Percentiles rank a stretch among this genome's conserved stretches.
Evolutionary conservation across 1,284 basidiomycete species (phyloP).

Genomic region (Somion occarium): DNA sequence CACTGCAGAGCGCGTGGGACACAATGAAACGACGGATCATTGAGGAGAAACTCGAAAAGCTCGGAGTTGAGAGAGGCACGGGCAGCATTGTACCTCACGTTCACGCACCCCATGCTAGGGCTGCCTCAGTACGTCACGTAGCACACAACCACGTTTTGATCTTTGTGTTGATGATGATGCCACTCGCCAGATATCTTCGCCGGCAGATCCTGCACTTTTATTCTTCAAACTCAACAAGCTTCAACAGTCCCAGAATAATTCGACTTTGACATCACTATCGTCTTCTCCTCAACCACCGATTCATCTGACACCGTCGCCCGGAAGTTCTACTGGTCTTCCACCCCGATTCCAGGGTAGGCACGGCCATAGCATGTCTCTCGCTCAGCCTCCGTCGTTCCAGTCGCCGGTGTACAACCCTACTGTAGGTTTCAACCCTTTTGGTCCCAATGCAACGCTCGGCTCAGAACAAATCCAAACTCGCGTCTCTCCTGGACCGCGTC

Average conservation of each 20-base stretch:
- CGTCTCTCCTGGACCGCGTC: conserved; percentile 12
- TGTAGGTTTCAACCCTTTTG: conserved; percentile 57
- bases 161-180: neutral
- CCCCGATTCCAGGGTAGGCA: conserved; percentile 42
- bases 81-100: conserved; percentile 53
- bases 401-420: conserved; percentile 36
- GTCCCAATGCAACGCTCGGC: conserved; percentile 45
- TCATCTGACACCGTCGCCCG: conserved; percentile 49
- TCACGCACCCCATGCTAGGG: conserved; percentile 68
- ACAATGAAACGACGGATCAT: conserved; percentile 62
- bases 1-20: conserved; percentile 62
- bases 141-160: conserved; percentile 7
- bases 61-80: conserved; percentile 69
- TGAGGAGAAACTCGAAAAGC: conserved; percentile 72
- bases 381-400: conserved; percentile 41
- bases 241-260: conserved; percentile 62
- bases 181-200: conserved; percentile 71
- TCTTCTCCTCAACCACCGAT: conserved; percentile 59
- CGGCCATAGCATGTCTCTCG: conserved; percentile 68
- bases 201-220: conserved; percentile 74
- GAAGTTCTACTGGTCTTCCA: conserved; percentile 28
- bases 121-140: conserved; percentile 60
- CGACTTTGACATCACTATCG: conserved; percentile 48
- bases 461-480: conserved; percentile 38
- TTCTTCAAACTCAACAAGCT: conserved; percentile 79